These are phyloP conservation scores for Tagetes erecta DNA, from an alignment of 129 eudicot species.

Conservation along the genomic window DNA sequence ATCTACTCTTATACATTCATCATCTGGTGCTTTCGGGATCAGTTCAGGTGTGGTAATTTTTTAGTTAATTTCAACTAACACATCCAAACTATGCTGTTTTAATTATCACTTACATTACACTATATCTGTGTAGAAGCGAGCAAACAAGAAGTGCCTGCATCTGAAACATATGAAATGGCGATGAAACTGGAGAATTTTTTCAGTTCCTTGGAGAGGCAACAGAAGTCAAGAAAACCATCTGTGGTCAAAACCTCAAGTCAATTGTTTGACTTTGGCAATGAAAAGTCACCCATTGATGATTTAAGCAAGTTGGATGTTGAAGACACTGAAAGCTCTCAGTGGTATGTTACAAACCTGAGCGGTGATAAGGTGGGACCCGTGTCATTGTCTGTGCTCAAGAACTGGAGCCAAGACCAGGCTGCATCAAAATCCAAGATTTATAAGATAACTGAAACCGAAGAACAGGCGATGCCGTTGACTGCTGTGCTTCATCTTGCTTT, in stretches of 20 bases:
- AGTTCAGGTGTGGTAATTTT: slow-evolving; percentile 34
- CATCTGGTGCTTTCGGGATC: slow-evolving; percentile 20
- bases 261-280: slow-evolving; percentile 38
- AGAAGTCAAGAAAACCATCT: slow-evolving; percentile 21
- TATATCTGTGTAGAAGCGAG: slow-evolving; percentile 25
- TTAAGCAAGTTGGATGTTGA: slow-evolving; percentile 36
- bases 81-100: not conserved
- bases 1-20: slow-evolving; percentile 25
- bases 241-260: slow-evolving; percentile 35
- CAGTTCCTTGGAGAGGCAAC: slow-evolving; percentile 18
- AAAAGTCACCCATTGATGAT: slow-evolving; percentile 19
- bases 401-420: slow-evolving; percentile 39
- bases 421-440: slow-evolving; percentile 50
- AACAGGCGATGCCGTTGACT: slow-evolving; percentile 41
- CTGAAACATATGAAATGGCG: slow-evolving; percentile 36
- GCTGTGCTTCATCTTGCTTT: slow-evolving; percentile 48
- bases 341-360: slow-evolving; percentile 40
- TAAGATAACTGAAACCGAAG: slow-evolving; percentile 42
- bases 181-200: slow-evolving; percentile 29
- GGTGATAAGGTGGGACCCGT: slow-evolving; percentile 46
- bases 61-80: not conserved
- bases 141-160: slow-evolving; percentile 30
- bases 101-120: not conserved
- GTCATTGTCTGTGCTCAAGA: slow-evolving; percentile 43
- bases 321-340: slow-evolving; percentile 37